Percentiles rank a stretch among this genome's conserved stretches.
These are phyloP conservation scores for Dothideomycetes sp. DNA, from an alignment of 2,329 filamentous ascomycete species.

Conservation along the genomic window DNA sequence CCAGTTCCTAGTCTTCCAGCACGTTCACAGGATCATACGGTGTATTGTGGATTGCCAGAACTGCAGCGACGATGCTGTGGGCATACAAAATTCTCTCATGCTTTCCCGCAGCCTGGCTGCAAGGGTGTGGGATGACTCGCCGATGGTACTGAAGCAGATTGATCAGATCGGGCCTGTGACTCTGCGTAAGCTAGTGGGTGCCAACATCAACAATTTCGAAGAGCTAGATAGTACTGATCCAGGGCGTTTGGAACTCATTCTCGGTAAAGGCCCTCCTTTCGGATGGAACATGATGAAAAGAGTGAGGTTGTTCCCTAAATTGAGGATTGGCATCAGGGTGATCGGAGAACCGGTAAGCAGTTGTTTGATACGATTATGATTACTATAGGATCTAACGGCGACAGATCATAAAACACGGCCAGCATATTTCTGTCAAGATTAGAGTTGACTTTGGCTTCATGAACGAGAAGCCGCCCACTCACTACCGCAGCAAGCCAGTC, in stretches of 20 bases:
- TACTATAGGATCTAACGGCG: conserved; percentile 22
- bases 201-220: conserved; percentile 62
- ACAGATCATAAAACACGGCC: conserved; percentile 27
- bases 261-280: conserved; percentile 75
- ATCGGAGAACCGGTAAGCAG: conserved; percentile 38
- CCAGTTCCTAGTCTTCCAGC: conserved; percentile 55
- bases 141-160: conserved; percentile 74
- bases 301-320: conserved; percentile 62
- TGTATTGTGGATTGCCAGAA: conserved; percentile 70
- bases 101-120: conserved; percentile 69
- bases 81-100: conserved; percentile 62
- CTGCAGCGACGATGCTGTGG: conserved; percentile 52
- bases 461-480: conserved; percentile 53
- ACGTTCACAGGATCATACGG: conserved; percentile 59
- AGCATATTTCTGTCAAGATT: conserved; percentile 50
- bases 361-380: neutral
- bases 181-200: conserved; percentile 63
- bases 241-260: conserved; percentile 63
- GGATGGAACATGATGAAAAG: conserved; percentile 59
- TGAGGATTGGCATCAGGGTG: conserved; percentile 47
- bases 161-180: conserved; percentile 65
- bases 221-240: conserved; percentile 59
- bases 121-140: conserved; percentile 70
- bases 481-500: conserved; percentile 56
- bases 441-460: conserved; percentile 60